These are phyloP conservation scores for Luffa aegyptiaca DNA, from an alignment of 306 rosid genomes.

Conservation along the genomic window DNA sequence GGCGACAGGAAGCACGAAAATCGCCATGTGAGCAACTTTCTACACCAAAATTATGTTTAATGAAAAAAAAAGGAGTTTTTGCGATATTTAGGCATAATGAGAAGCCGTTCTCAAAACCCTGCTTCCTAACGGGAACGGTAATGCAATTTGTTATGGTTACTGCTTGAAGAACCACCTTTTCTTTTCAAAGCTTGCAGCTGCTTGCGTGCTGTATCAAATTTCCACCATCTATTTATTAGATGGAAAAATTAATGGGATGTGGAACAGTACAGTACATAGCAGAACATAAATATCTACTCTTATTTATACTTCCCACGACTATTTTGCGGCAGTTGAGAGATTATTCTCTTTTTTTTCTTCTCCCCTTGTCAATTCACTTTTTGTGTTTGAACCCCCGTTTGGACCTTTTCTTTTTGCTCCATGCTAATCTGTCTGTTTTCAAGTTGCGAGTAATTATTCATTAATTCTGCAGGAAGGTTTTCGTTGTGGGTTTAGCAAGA, in stretches of 20 bases:
- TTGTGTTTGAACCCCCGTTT: not conserved
- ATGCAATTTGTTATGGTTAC: not conserved
- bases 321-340: not conserved
- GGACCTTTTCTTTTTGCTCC: not conserved
- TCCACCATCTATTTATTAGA: not conserved
- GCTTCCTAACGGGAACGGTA: not conserved
- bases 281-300: not conserved
- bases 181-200: not conserved
- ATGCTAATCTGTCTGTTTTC: not conserved
- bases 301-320: not conserved
- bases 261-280: not conserved
- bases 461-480: not conserved
- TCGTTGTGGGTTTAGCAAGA: not conserved
- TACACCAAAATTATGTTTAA: not conserved
- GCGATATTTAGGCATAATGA: not conserved
- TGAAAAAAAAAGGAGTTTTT: not conserved
- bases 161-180: not conserved
- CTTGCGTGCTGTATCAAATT: not conserved
- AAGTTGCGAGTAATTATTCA: not conserved
- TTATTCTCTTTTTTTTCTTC: not conserved
- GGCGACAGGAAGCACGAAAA: constrained; percentile 14
- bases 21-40: constrained; percentile 29
- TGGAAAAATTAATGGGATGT: not conserved
- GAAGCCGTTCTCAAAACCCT: not conserved
- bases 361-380: not conserved